Evolutionary conservation across 345 rosid genomes (phyloP).

Genomic region (Murraya paniculata): DNA sequence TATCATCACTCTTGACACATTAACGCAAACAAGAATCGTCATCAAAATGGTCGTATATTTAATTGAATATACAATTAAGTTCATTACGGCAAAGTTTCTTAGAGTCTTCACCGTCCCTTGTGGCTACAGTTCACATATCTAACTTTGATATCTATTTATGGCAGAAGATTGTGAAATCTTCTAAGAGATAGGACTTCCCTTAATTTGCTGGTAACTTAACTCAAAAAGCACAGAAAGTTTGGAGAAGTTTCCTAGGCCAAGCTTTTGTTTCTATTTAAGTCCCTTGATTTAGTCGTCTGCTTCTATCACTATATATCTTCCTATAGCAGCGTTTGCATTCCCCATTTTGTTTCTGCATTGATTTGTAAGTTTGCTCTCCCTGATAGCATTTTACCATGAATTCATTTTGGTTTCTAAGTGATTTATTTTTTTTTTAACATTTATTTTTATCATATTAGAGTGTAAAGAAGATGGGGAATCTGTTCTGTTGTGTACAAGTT

Average conservation of each 20-base stretch:
- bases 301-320: neutral
- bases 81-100: neutral
- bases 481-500: slow-evolving; percentile 49
- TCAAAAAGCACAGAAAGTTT: neutral
- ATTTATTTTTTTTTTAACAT: no score
- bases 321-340: neutral
- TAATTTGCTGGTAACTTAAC: neutral
- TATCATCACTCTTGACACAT: neutral
- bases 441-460: slow-evolving; percentile 1
- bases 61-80: neutral
- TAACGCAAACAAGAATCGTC: neutral
- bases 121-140: neutral
- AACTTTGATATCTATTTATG: neutral
- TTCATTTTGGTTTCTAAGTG: neutral
- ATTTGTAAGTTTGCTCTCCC: slow-evolving; percentile 15
- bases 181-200: neutral
- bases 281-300: neutral
- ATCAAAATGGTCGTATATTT: neutral
- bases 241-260: slow-evolving; percentile 4
- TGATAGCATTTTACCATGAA: neutral
- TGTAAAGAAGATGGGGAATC: slow-evolving; percentile 50
- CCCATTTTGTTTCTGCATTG: neutral
- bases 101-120: neutral
- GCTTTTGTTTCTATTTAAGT: neutral
- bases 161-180: neutral